phyloP scores from a whole-genome alignment of 2,329 filamentous ascomycete genomes.

The Calcarisporium arbuscula region DNA sequence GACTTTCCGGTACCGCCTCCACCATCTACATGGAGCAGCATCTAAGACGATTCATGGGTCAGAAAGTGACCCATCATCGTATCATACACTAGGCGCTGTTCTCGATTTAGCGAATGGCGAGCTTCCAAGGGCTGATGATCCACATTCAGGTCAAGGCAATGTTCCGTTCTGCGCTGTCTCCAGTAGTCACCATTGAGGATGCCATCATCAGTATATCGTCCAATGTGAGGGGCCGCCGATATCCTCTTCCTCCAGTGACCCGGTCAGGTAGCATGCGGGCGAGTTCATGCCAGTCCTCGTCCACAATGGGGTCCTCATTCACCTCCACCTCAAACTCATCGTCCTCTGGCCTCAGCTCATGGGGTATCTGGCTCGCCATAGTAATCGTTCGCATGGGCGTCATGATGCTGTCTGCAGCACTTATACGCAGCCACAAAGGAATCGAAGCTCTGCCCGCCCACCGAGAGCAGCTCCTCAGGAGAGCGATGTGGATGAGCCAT shows the following conservation, averaged over 20 bases:
- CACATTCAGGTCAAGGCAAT: too few species aligned
- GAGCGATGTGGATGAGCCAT: constrained; percentile 3
- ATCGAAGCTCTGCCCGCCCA: constrained; percentile 1
- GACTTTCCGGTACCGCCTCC: constrained; percentile 1
- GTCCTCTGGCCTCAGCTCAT: too few species aligned
- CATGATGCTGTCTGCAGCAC: constrained; percentile 1
- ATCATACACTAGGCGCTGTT: not conserved
- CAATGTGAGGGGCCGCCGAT: not conserved
- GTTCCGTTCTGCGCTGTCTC: not conserved
- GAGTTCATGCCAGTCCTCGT: constrained; percentile 4
- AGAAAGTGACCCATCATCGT: not conserved
- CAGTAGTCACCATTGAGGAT: not conserved
- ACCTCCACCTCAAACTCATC: too few species aligned
- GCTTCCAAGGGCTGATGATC: too few species aligned
- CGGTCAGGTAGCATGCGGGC: constrained; percentile 3
- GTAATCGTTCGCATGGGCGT: constrained; percentile 1
- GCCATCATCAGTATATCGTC: not conserved
- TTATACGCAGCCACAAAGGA: constrained; percentile 2
- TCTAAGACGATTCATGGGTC: not conserved
- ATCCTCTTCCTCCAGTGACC: not conserved
- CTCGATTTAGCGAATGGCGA: not conserved
- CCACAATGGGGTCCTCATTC: too few species aligned
- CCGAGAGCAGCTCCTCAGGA: constrained; percentile 2
- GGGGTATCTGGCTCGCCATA: constrained; percentile 2
- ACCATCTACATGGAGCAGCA: constrained; percentile 4